Base-by-base conservation (phyloP, 768 basidiomycete species). In the Suillus ampliporus region DNA sequence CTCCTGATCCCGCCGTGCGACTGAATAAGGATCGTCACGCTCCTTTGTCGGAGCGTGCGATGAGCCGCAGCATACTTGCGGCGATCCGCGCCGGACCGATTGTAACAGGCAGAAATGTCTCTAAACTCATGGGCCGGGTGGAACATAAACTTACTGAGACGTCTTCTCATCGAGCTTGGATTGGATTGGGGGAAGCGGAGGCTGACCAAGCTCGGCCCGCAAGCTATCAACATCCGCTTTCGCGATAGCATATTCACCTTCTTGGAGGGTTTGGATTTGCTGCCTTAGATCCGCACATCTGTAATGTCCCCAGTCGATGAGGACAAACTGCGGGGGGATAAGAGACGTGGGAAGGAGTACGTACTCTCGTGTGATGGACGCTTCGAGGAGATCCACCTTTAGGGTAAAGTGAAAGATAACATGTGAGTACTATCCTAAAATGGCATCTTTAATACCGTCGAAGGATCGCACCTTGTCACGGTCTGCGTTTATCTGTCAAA, bases 141-240 rank as follows among this genome's bases (percentile, higher is more conserved):
- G 51, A 64, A 67, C 26, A 40, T 58, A 59, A 15, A 83, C 78
- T 83, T 65, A 86, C 83, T 81, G 78, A 15, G 79, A 75, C 34
- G 79, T 76, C 72, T 83, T 91, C 69, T 93, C 92, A 51, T 94
- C 92, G 41, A 94, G 75, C 35, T 86, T 91, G 37, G 79, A 78
- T 67, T 94, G 91, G 50, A 94, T 68, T 68, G 83, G 88, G 3
- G 91, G 91, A 14, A 93, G 74, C 2, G 92, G 87, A 1, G 85
- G 77, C 67, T 94, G 89, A 1, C 91, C 92, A 8, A 94, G 85
- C 71, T 94, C 92, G 57, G 80, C 79, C 44, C 92, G 85, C 50
- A 94, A 79, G 58, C 83, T 78, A 70, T 94, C 92, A 52, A 94
- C 92, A 64, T 94, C 91, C 34, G 75, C 75, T 72, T 94, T 94